Evolutionary conservation across 306 rosid genomes (phyloP).

Genomic region (Cicer cuneatum): DNA sequence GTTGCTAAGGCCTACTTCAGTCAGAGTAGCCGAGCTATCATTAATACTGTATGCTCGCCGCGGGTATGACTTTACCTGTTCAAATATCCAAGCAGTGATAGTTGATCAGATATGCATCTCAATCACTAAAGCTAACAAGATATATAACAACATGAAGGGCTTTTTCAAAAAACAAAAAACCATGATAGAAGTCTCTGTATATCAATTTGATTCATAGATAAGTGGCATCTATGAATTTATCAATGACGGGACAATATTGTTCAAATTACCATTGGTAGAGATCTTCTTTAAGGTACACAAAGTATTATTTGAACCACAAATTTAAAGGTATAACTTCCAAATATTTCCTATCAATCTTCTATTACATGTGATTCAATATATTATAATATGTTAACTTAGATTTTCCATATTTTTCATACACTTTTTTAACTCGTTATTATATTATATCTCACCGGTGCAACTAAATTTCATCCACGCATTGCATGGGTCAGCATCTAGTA

Average conservation of each 20-base stretch:
- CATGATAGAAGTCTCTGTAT: too few relatives aligned
- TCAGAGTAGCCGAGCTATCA: slow-evolving; percentile 60
- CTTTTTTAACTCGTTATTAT: neutral
- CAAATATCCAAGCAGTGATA: slow-evolving; percentile 39
- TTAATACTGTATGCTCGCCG: slow-evolving; percentile 55
- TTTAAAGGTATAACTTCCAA: too few relatives aligned
- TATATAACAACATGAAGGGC: too few relatives aligned
- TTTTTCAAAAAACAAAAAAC: too few relatives aligned
- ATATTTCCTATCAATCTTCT: too few relatives aligned
- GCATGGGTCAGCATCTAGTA: neutral
- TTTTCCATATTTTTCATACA: neutral
- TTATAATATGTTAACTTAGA: neutral
- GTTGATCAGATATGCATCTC: slow-evolving; percentile 29
- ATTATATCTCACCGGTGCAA: neutral
- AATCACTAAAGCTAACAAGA: neutral
- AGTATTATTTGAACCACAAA: too few relatives aligned
- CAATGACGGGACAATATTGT: too few relatives aligned
- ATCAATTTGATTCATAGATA: too few relatives aligned
- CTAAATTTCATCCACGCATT: neutral
- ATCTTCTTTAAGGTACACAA: too few relatives aligned
- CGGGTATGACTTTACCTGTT: slow-evolving; percentile 84
- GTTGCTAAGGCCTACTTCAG: slow-evolving; percentile 76
- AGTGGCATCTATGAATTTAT: too few relatives aligned
- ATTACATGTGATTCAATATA: too few relatives aligned
- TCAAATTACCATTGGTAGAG: too few relatives aligned